Conservation (phyloP, 164 flowering plant species). For the Santalum album region DNA sequence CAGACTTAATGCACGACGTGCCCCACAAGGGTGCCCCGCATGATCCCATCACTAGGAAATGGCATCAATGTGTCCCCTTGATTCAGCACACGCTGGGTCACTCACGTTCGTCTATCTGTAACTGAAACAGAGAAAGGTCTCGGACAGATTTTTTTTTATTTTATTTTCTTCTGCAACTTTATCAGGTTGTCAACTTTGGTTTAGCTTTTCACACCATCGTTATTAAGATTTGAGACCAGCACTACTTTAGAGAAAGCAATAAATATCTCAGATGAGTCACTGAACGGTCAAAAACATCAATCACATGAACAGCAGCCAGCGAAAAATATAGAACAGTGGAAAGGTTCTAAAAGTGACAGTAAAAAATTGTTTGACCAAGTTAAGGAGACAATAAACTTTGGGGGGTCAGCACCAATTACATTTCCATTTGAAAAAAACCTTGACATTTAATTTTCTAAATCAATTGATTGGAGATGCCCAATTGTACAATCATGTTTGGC, state of each 20-base stretch:
- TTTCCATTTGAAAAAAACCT: too few relatives aligned
- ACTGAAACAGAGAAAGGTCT: not conserved
- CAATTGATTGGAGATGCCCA: too few relatives aligned
- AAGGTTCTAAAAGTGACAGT: too few relatives aligned
- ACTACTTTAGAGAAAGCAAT: not conserved
- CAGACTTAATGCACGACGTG: not conserved
- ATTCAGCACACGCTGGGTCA: conserved; percentile 1
- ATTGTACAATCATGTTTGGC: too few relatives aligned
- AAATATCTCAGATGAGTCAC: not conserved
- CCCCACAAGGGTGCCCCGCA: not conserved
- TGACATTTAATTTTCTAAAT: too few relatives aligned
- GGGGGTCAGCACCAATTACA: too few relatives aligned
- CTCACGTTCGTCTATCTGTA: not conserved
- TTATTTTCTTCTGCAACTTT: not conserved
- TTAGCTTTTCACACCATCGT: not conserved
- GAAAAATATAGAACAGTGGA: too few relatives aligned
- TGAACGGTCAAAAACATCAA: not conserved
- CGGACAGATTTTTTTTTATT: not conserved
- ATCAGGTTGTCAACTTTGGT: not conserved
- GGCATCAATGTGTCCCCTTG: not conserved
- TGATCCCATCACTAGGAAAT: not conserved
- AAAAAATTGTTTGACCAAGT: too few relatives aligned
- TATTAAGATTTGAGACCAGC: not conserved
- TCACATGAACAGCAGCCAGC: not conserved
- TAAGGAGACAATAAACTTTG: too few relatives aligned